Conservation (phyloP, 2,329 filamentous ascomycete species). For the Colletotrichum costaricense region DNA sequence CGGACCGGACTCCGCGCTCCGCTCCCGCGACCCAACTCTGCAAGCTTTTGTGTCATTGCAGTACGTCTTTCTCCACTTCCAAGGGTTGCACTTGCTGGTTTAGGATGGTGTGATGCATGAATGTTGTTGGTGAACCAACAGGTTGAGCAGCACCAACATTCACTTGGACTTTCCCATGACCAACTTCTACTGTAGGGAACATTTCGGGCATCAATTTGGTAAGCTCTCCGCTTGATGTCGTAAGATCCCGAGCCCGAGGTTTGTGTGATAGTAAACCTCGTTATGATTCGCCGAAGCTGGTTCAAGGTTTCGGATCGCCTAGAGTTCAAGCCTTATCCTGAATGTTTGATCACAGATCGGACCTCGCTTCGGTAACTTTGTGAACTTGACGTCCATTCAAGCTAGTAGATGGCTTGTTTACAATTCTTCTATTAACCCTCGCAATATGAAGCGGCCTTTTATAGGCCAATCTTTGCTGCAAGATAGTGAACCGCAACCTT, state of each 20-base stretch:
- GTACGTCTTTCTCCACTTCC: background rate
- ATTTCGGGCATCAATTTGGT: background rate
- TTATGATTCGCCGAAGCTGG: background rate
- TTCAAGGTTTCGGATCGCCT: background rate
- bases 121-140: background rate
- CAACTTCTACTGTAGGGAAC: too few species aligned
- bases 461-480: background rate
- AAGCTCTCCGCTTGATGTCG: background rate
- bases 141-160: background rate
- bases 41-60: background rate
- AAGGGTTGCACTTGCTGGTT: background rate
- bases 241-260: background rate
- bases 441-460: too few species aligned
- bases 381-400: too few species aligned
- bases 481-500: slow-evolving; percentile 20
- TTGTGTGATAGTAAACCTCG: background rate
- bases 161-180: background rate
- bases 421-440: too few species aligned
- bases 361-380: background rate
- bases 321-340: background rate
- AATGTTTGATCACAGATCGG: background rate
- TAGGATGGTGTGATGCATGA: background rate
- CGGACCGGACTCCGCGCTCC: background rate
- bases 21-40: background rate
- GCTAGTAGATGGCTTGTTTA: too few species aligned